These are phyloP conservation scores for Pythium chondricola DNA, from an alignment of 352 stramenopile species.

Conservation along the genomic window DNA sequence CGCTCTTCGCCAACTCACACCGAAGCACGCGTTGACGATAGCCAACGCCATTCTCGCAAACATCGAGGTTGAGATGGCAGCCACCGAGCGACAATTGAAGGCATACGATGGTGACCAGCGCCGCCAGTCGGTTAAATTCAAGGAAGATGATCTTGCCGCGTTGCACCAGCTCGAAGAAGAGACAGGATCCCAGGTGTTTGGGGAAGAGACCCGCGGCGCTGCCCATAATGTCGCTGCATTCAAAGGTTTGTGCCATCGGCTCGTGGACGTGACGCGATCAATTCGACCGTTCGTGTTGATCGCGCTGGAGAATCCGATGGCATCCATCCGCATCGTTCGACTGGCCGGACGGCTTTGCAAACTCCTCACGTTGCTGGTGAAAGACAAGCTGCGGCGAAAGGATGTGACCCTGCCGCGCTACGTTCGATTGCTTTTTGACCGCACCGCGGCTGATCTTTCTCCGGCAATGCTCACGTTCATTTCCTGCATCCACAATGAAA, in stretches of 20 bases:
- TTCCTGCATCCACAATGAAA: conserved; percentile 40
- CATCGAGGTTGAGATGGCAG: conserved; percentile 24
- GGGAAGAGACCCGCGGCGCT: background rate
- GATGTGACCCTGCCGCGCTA: conserved; percentile 31
- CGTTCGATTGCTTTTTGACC: conserved; percentile 40
- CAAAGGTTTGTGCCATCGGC: conserved; percentile 25
- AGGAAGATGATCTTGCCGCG: conserved; percentile 28
- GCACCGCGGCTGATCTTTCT: conserved; percentile 32
- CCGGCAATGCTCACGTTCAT: conserved; percentile 46
- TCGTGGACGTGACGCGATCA: conserved; percentile 31
- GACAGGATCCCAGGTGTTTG: conserved; percentile 22
- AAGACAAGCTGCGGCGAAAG: conserved; percentile 37
- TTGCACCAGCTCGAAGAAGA: conserved; percentile 36
- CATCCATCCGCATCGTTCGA: conserved; percentile 38
- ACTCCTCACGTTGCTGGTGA: conserved; percentile 31
- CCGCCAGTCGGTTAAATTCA: conserved; percentile 30
- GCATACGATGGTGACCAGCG: conserved; percentile 29
- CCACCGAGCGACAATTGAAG: conserved; percentile 29
- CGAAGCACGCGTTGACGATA: conserved; percentile 29
- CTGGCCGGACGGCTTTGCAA: conserved; percentile 47
- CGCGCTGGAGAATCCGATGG: conserved; percentile 24
- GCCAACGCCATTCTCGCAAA: conserved; percentile 25
- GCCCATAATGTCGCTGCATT: conserved; percentile 17
- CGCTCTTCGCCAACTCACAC: conserved; percentile 18
- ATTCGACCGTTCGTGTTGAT: conserved; percentile 43